These are phyloP conservation scores for Microthlaspi erraticum DNA, from an alignment of 345 rosid species.

Conservation along the genomic window DNA sequence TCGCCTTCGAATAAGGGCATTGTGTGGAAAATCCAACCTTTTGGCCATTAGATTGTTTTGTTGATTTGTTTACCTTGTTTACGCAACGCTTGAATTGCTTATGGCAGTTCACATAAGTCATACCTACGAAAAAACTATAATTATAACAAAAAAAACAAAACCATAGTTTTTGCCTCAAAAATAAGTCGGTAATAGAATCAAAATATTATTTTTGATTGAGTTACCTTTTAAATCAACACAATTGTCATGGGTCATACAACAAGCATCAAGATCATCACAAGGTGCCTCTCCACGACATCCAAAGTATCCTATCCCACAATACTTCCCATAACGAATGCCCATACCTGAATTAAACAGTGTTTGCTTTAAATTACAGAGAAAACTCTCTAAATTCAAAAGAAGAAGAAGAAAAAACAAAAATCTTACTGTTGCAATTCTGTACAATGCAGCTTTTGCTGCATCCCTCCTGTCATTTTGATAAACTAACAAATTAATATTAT, in stretches of 20 bases:
- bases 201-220: neutral
- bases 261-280: conserved; percentile 86
- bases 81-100: conserved; percentile 75
- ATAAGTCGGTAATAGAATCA: neutral
- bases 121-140: conserved; percentile 46
- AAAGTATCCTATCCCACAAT: conserved; percentile 88
- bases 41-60: conserved; percentile 35
- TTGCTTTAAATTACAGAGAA: neutral
- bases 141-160: neutral
- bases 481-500: conserved; percentile 7
- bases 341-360: neutral
- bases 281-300: conserved; percentile 92
- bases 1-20: conserved; percentile 69
- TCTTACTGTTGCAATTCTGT: conserved; percentile 68
- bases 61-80: conserved; percentile 57
- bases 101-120: conserved; percentile 69
- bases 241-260: conserved; percentile 85
- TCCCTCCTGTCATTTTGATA: conserved; percentile 50
- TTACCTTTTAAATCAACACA: conserved; percentile 79
- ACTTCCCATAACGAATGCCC: conserved; percentile 79
- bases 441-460: conserved; percentile 80
- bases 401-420: neutral
- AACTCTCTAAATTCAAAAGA: neutral
- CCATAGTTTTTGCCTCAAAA: neutral
- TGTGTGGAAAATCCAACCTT: conserved; percentile 67